These are phyloP conservation scores for Physaria fendleri DNA, from an alignment of 345 rosid species.

Conservation along the genomic window DNA sequence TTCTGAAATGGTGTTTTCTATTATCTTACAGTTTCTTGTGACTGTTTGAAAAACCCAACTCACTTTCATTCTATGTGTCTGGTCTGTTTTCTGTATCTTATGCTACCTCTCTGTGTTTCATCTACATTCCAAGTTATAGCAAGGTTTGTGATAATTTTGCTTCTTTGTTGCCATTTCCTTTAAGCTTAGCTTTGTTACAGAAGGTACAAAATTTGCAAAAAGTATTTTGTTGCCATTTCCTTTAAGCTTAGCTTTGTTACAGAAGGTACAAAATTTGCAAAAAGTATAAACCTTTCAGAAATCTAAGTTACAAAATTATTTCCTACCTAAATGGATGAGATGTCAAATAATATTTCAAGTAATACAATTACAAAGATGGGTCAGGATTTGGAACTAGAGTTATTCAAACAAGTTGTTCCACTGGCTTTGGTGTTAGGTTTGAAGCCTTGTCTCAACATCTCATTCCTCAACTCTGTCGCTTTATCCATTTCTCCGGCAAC, in stretches of 20 bases:
- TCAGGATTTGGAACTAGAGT: not conserved
- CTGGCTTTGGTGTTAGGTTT: slow-evolving; percentile 27
- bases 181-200: not conserved
- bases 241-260: slow-evolving; percentile 2
- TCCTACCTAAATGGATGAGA: not conserved
- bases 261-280: not conserved
- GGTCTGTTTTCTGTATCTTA: slow-evolving; percentile 24
- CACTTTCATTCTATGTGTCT: slow-evolving; percentile 21
- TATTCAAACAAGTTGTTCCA: not conserved
- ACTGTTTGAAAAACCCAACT: slow-evolving; percentile 27
- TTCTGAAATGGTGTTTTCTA: slow-evolving; percentile 20
- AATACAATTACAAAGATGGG: not conserved
- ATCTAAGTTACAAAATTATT: not conserved
- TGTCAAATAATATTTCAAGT: slow-evolving; percentile 1
- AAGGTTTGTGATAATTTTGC: slow-evolving; percentile 10
- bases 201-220: not conserved
- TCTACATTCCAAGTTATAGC: slow-evolving; percentile 1
- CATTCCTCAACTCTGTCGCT: slow-evolving; percentile 60
- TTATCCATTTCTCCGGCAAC: slow-evolving; percentile 46
- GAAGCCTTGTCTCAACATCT: slow-evolving; percentile 59
- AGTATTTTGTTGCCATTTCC: too few relatives aligned
- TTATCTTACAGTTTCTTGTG: slow-evolving; percentile 27
- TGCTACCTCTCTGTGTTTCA: slow-evolving; percentile 7
- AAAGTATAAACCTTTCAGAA: not conserved
- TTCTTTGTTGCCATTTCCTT: not conserved